Base-by-base conservation (phyloP, 768 basidiomycete genomes). In the Dioszegia hungarica region DNA sequence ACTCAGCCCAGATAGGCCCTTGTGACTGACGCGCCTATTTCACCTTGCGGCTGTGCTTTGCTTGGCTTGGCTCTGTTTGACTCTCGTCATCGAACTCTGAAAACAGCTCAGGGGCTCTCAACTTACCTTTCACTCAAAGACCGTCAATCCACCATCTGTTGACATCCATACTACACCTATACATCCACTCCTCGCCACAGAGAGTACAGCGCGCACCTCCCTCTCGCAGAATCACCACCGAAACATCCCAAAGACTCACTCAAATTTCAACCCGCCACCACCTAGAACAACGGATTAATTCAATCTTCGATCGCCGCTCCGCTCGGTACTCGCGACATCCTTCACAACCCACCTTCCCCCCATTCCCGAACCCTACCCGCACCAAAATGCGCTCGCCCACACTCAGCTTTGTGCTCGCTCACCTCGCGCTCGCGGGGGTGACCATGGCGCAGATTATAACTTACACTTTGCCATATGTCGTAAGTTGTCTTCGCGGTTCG, bases 401-500 rank as follows among this genome's bases (percentile, higher is more conserved):
- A 29, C 27, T 56, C 25, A 40, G 9, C 5, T 45, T 27, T 22
- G 14, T 50, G 19, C 48, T 47, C 6, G n/a, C 46, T 22, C 28
- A n/a, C 9, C 5, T 41, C 47, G n/a, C 53, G 29, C 27, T 59
- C 19, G 51, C 58, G 12, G 24, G 40, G 22, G 37, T 22, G 9
- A 46, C 52, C 37, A 11, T 54, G 5, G 58, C 58, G 45, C 58
- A 59, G 27, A 3, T 33, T 19, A 8, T 34, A 1, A 68, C 66
- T 22, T 62, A 49, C 14, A 64, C 63, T 17, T 38, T 56, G 27
- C 63, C 66, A 54, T 54, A 40, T 44, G 39, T 36, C 50, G 66
- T 68, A 50, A 62, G 66, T 64, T 22, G 29, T 27, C 3, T 64
- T 15, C 15, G 20, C 8, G 8, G 14, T 37, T 6, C 38, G 8